A percentile compares a stretch with the other conserved stretches of the same genome.
phyloP scores from a whole-genome alignment of 1,139 yeast species.

The Blastobotrys aristatus region DNA sequence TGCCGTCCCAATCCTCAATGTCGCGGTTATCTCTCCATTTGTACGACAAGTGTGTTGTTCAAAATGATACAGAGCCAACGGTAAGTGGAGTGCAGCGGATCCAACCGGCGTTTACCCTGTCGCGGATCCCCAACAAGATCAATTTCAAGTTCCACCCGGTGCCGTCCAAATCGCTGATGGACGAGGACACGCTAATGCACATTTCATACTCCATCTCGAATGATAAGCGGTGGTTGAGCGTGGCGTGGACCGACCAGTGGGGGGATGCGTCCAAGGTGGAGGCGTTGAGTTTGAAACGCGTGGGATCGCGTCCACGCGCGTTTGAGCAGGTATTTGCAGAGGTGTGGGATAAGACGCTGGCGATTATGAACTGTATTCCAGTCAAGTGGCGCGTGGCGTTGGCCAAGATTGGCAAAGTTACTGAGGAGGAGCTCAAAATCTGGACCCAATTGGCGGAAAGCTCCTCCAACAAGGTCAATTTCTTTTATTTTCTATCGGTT shows the following conservation, averaged over 20 bases:
- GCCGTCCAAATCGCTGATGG: conserved; percentile 38
- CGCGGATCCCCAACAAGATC: conserved; percentile 38
- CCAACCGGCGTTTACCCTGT: conserved; percentile 33
- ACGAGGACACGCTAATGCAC: conserved; percentile 75
- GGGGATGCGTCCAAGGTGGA: conserved; percentile 61
- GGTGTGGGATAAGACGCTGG: conserved; percentile 51
- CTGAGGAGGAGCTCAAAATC: conserved; percentile 31
- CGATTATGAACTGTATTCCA: conserved; percentile 30
- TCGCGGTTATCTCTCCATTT: conserved; percentile 53
- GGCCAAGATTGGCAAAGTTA: conserved; percentile 35
- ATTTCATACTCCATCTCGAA: conserved; percentile 78
- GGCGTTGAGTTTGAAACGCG: conserved; percentile 41
- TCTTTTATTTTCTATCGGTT: conserved; percentile 69
- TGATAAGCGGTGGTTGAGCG: conserved; percentile 80
- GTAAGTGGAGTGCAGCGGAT: conserved; percentile 17
- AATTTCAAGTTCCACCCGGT: conserved; percentile 48
- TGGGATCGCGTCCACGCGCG: conserved; percentile 23
- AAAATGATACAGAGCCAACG: neutral
- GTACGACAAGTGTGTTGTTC: conserved; percentile 47
- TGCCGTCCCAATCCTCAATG: conserved; percentile 47
- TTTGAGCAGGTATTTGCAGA: conserved; percentile 55
- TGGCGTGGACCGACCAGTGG: conserved; percentile 85
- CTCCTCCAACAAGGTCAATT: conserved; percentile 46
- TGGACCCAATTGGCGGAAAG: conserved; percentile 30
- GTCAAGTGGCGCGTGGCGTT: conserved; percentile 36